Base-by-base conservation (phyloP, 176 grass and related monocot genomes). In the Carex scoparia region DNA sequence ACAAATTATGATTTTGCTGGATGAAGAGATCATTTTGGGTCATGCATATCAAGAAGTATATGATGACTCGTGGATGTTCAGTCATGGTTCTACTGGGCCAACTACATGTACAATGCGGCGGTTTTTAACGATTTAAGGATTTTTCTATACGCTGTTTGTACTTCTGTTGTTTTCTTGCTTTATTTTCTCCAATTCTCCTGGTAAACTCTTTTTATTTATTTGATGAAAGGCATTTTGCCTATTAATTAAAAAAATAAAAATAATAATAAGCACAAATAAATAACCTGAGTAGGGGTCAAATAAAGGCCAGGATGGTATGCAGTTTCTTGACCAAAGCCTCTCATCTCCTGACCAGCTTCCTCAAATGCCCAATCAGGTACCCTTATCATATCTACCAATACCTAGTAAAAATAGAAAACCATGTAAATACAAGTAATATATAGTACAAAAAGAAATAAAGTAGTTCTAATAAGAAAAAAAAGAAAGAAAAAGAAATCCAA, bases 321-420 rank as follows among this genome's bases (percentile, higher is more conserved):
- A 23, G 96, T 95, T 81, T 98, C 93, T 89, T 98, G 96, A 70
- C 91, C 96, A 59, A 95, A 88, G 86, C 89, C 93, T 92, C 96
- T 93, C 84, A 98, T 84, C 90, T 98, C 96, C 77, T 90, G 80
- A 69, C 93, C 96, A 78, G 94, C 91, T 1, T 93, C 97, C 81
- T 96, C 97, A 56, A 99, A 99, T 80, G 97, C 90, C 97, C 97
- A 99, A 88, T 94, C 97, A 49, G 97, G 93, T 57, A 99, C 97
- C 19, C 97, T 91, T 6, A 99, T 94, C 97, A 99, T 94, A 87
- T 99, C 97, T 80, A 99, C 87, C 72, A 99, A 84, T 79, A 99
- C 91, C 97, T 99, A 59, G 15, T 83, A 58, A 91, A 57, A 14
- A 81, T 73, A 33, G 71, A 5, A 37, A 51, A 42, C 11, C 51